Evolutionary conservation across 2,329 filamentous ascomycete genomes (phyloP), one percentile per base, ranked within the genome.

Genomic region (Talaromyces rugulosus): DNA sequence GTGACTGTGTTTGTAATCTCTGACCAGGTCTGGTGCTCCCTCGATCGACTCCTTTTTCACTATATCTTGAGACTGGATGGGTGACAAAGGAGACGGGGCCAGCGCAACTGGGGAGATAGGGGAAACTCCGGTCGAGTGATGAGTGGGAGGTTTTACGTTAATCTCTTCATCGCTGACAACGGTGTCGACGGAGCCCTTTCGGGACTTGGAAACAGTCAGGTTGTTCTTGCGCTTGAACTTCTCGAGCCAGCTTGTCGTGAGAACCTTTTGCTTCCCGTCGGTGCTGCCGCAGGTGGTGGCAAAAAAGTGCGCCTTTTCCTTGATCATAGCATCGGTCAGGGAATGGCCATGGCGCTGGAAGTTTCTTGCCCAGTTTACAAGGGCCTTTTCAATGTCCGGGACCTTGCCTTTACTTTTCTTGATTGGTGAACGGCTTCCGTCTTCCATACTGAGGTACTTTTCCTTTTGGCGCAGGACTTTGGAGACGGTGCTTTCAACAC

Each of bases 381-480:
- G 83, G 1, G 94, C 92, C 70, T 92, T 88, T 74, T 98, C 95
- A 70, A 98, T 93, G 77, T 98, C 93, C 11, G 91, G 92, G 55
- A 86, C 89, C 75, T 94, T 95, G 59, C 90, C 89, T 78, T 96
- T 96, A 62, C 85, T 81, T 67, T 90, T 89, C 75, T 95, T 96
- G 67, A 90, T 85, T 5, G 91, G 90, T 52, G 92, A 94, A 68
- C 84, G 86, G 73, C 83, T 91, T 67, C 88, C 89, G 75, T 91
- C 92, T 71, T 91, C 91, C 59, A 87, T 87, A 71, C 89, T 90
- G 16, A 98, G 84, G 76, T 96, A 98, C 75, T 96, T 95, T 66
- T 99, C 95, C 79, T 94, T 96, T 71, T 96, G 89, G 59, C 94
- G 88, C 66, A 99, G 78, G 60, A 98, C 95, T 75, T 99, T 99